Percentiles rank a stretch among this genome's conserved stretches.
Evolutionary conservation across 192 early-diverging fungal genomes (phyloP).

Genomic region (Gamsiella multidivaricata): DNA sequence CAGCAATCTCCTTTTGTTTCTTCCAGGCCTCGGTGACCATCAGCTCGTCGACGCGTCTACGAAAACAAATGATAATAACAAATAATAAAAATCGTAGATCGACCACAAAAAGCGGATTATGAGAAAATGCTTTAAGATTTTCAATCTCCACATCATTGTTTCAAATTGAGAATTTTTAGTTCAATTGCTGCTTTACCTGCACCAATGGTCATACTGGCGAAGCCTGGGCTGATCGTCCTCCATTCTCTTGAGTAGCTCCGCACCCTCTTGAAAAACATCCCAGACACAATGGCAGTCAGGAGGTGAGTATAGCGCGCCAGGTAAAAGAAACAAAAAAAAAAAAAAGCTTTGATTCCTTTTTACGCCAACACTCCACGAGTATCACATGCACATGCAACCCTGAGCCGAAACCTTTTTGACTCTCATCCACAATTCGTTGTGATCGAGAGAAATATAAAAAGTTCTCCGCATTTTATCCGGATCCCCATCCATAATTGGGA

Average conservation of each 20-base stretch:
- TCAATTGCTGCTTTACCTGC: constrained; percentile 57
- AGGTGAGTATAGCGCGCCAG: too few species aligned
- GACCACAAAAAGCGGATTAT: neutral
- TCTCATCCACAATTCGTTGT: neutral
- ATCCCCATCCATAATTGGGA: too few species aligned
- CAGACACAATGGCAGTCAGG: too few species aligned
- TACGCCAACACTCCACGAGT: too few species aligned
- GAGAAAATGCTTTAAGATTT: too few species aligned
- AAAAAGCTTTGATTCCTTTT: too few species aligned
- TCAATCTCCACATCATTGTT: too few species aligned
- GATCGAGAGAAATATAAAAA: too few species aligned
- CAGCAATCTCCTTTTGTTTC: constrained; percentile 67
- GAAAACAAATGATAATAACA: too few species aligned
- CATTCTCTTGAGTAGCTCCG: constrained; percentile 59
- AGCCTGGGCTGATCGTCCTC: constrained; percentile 72
- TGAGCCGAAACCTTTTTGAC: too few species aligned
- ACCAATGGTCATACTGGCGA: constrained; percentile 78
- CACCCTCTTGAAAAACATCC: constrained; percentile 55
- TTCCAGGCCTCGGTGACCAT: constrained; percentile 71
- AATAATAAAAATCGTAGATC: neutral
- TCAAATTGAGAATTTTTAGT: neutral
- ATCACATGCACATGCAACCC: constrained; percentile 22
- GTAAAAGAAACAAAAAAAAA: too few species aligned
- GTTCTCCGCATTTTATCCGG: too few species aligned
- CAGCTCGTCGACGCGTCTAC: constrained; percentile 70